Conservation (phyloP, 805 yeast species). For the Lipomyces mesembrius region DNA sequence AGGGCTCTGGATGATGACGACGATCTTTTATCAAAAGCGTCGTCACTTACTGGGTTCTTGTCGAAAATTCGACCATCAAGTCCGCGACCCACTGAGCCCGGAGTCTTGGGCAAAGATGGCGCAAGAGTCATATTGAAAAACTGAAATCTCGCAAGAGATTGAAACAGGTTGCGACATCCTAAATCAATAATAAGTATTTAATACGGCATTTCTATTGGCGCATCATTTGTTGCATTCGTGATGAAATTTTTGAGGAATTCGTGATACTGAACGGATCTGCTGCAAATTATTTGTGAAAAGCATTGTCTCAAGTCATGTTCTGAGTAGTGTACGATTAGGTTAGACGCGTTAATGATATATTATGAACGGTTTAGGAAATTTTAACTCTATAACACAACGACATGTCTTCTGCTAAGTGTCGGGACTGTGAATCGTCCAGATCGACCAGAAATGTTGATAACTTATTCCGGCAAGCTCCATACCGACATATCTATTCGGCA, state of each 20-base stretch:
- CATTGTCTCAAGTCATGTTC: background rate
- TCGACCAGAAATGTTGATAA: no score
- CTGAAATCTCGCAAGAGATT: background rate
- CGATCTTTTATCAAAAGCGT: background rate
- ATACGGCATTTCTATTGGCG: background rate
- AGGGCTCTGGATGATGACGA: background rate
- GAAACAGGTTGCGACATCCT: no score
- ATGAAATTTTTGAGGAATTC: background rate
- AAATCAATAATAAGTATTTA: background rate
- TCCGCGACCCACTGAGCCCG: constrained; percentile 20
- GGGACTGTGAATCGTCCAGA: no score
- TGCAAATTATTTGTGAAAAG: background rate
- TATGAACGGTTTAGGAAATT: no score
- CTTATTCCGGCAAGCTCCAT: no score
- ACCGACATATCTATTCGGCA: no score
- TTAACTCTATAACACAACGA: no score
- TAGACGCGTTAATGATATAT: no score
- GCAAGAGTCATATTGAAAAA: constrained; percentile 22
- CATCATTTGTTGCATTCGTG: background rate
- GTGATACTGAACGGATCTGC: background rate
- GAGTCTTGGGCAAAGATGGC: constrained; percentile 25
- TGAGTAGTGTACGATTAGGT: background rate
- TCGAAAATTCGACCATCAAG: constrained; percentile 12
- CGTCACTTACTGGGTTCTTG: background rate
- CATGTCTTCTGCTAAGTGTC: no score